Base-by-base conservation (phyloP, 306 rosid genomes). In the Vicia faba region DNA sequence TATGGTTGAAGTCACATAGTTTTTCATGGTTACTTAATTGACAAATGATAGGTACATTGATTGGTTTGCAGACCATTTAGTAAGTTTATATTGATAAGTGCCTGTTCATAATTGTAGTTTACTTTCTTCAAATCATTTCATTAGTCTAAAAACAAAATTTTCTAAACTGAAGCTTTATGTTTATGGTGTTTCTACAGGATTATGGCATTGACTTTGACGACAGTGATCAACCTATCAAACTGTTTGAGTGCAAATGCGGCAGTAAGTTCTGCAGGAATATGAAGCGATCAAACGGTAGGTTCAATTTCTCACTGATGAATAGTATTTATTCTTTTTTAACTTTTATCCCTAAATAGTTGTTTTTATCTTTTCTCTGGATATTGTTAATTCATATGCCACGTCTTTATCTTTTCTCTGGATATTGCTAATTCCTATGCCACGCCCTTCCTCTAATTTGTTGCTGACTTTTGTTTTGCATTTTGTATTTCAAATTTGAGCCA, bases 201-300 rank as follows among this genome's bases (percentile, higher is more conserved):
- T 90, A 90, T 72, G 96, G 97, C 79, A 81, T 93, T 41, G 91
- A 84, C 84, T 88, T 93, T 51, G 88, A 90, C n/a, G 96, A 88
- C 73, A 75, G 54, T 19, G 95, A 88, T 78, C 80, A 81, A 29
- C 87, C 81, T 66, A 41, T 84, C 13, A 83, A 82, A 84, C 71
- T 78, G 20, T 90, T 90, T 66, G 75, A 64, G 43, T 93, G 97
- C 78, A 80, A 25, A 75, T 93, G 99, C 83, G 95, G 96, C 76
- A 93, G 99, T 76, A 85, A 82, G 74, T 90, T 90, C 84, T 93
- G 97, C 82, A 79, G 97, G 84, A 80, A 83, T 71, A 86, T 85
- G 85, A 86, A 82, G 83, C 85, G 97, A 12, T 57, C 77, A 31
- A 83, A 55, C 49, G 82, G 96, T 86, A 85, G 79, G 96, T 80